A percentile compares a stretch with the other conserved stretches of the same genome.
These are phyloP conservation scores for Paecilomyces sp. DNA, from an alignment of 2,329 filamentous ascomycete species.

Conservation along the genomic window DNA sequence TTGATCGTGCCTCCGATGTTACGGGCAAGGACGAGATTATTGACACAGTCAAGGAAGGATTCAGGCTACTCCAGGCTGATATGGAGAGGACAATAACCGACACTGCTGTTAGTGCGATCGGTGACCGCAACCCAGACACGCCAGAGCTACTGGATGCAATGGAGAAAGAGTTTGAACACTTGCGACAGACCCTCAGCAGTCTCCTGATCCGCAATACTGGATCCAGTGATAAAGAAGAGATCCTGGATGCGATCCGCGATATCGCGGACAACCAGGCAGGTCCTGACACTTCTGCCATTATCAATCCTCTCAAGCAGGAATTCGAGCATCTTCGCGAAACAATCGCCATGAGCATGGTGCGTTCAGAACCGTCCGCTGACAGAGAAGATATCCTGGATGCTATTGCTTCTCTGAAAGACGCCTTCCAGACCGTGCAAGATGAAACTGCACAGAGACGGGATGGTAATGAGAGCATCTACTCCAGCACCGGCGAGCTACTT, in stretches of 20 bases:
- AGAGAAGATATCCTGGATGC: slow-evolving; percentile 60
- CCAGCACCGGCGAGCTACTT: slow-evolving; percentile 51
- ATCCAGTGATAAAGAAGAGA: slow-evolving; percentile 52
- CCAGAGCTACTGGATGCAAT: slow-evolving; percentile 65
- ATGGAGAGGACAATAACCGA: slow-evolving; percentile 47
- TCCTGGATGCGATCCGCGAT: slow-evolving; percentile 54
- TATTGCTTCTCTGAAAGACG: slow-evolving; percentile 45
- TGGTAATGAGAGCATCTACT: slow-evolving; percentile 47
- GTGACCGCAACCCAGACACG: slow-evolving; percentile 48
- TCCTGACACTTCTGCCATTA: slow-evolving; percentile 18
- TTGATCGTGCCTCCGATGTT: slow-evolving; percentile 63
- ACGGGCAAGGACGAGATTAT: slow-evolving; percentile 72
- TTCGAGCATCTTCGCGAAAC: slow-evolving; percentile 55
- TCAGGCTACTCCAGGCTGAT: slow-evolving; percentile 55
- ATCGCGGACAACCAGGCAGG: slow-evolving; percentile 28
- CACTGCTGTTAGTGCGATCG: slow-evolving; percentile 19
- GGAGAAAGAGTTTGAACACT: slow-evolving; percentile 72
- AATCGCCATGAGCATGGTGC: slow-evolving; percentile 46
- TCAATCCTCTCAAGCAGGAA: slow-evolving; percentile 50
- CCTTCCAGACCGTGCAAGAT: slow-evolving; percentile 38
- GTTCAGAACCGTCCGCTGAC: slow-evolving; percentile 39
- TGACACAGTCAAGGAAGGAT: slow-evolving; percentile 57
- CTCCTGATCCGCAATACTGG: slow-evolving; percentile 56
- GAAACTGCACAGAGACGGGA: slow-evolving; percentile 48
- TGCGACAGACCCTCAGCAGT: slow-evolving; percentile 69